Conservation (phyloP, 768 basidiomycete genomes). For the Termitomyces sp. region DNA sequence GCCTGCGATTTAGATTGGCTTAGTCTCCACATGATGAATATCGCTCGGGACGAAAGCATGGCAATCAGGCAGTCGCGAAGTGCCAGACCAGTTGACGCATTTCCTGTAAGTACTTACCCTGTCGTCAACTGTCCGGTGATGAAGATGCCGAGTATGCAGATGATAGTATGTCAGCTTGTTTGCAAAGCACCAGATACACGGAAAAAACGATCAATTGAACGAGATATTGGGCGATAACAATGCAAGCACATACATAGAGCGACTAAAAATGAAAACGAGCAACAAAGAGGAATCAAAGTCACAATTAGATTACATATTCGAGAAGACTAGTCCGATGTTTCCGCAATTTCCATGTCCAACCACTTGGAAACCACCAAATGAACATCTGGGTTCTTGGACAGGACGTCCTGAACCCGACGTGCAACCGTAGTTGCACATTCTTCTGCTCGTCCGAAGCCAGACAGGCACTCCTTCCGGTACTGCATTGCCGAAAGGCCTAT, state of each 20-base stretch:
- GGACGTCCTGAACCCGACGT: conserved; percentile 51
- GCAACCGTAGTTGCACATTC: conserved; percentile 64
- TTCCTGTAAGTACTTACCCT: too few relatives aligned
- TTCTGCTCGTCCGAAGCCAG: conserved; percentile 77
- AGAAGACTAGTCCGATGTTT: conserved; percentile 14
- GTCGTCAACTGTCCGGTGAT: too few relatives aligned
- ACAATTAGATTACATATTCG: background rate
- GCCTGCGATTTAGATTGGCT: background rate
- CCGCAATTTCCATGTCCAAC: conserved; percentile 47
- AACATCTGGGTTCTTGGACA: conserved; percentile 32
- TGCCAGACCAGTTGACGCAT: too few relatives aligned
- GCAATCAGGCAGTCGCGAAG: too few relatives aligned
- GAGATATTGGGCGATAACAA: background rate
- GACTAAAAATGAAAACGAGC: background rate
- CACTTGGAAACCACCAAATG: conserved; percentile 44
- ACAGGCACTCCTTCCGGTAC: conserved; percentile 67
- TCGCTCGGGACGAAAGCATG: too few relatives aligned
- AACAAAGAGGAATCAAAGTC: background rate
- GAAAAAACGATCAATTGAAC: background rate
- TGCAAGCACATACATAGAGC: conserved; percentile 1
- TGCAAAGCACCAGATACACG: background rate
- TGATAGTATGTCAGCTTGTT: background rate
- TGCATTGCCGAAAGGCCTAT: conserved; percentile 58
- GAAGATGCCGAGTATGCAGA: too few relatives aligned
- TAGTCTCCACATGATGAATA: background rate